Base-by-base conservation (phyloP, 148 eudicot species). In the Mesembryanthemum crystallinum region DNA sequence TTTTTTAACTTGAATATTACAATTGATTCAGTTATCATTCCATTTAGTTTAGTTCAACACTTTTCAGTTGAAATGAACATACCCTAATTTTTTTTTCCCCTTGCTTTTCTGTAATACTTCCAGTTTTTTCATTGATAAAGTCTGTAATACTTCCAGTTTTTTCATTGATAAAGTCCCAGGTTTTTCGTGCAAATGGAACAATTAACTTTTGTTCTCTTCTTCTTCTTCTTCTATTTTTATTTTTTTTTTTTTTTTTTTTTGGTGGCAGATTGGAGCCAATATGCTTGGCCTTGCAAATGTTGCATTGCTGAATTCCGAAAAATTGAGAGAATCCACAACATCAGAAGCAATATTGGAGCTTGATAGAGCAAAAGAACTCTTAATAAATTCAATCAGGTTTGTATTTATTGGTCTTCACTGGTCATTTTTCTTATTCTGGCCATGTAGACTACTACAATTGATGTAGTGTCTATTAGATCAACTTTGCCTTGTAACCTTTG, bases 201-300 rank as follows among this genome's bases (percentile, higher is more conserved):
- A 57, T 47, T 0, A 28, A 55, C 20, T 79, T 30, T 64, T 28
- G 43, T 80, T 73, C 65, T 51, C n/a, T n/a, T n/a, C n/a, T n/a
- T n/a, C n/a, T n/a, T n/a, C n/a, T n/a, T n/a, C n/a, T n/a, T n/a
- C n/a, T n/a, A n/a, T n/a, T n/a, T n/a, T n/a, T n/a, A n/a, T n/a
- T n/a, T n/a, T n/a, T n/a, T n/a, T n/a, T n/a, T n/a, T n/a, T n/a
- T n/a, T n/a, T n/a, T n/a, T n/a, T 30, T 76, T 35, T 35, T 35
- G 39, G 4, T 80, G 55, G 52, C 84, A 94, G 98, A 84, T 85
- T 76, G 88, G 92, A 49, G 87, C 89, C n/a, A 91, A 94, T 83
- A 80, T 87, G 87, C 87, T 91, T 63, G 65, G 87, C 78, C 80
- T 94, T 70, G 98, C 89, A 77, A 78, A 87, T 75, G 82, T 94